A percentile compares a stretch with the other conserved stretches of the same genome.
These are phyloP conservation scores for Cercospora sojina DNA, from an alignment of 2,329 filamentous ascomycete genomes.

Conservation along the genomic window DNA sequence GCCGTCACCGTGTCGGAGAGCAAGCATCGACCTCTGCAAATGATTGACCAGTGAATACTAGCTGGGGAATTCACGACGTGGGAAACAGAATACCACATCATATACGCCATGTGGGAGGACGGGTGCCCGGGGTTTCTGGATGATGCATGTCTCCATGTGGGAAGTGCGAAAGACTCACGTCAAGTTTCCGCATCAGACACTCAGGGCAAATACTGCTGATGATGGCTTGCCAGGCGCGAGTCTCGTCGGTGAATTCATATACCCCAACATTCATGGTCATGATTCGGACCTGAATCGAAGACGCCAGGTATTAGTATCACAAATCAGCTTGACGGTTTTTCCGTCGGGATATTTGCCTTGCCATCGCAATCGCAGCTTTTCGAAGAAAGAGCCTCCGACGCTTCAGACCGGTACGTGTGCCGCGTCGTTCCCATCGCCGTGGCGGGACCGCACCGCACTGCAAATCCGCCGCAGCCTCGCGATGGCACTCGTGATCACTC, in stretches of 20 bases:
- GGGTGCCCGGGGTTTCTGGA: not conserved
- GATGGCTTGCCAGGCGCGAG: not conserved
- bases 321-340: not conserved
- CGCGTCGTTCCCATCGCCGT: not conserved
- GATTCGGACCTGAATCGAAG: not conserved
- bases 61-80: not conserved
- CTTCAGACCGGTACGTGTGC: not conserved
- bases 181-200: not conserved
- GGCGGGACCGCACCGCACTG: not conserved
- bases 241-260: not conserved
- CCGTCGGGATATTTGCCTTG: not conserved
- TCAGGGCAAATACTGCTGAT: not conserved
- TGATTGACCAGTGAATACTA: not conserved
- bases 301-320: not conserved
- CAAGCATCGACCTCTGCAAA: not conserved
- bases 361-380: not conserved
- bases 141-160: not conserved
- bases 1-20: not conserved
- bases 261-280: not conserved
- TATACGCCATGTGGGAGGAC: not conserved
- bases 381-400: not conserved
- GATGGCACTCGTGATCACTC: not conserved
- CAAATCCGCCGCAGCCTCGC: not conserved
- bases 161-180: not conserved
- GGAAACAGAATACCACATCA: not conserved